Percentiles rank a stretch among this genome's conserved stretches.
Conservation (phyloP, 2,329 filamentous ascomycete genomes). For the Penicillium sp. region DNA sequence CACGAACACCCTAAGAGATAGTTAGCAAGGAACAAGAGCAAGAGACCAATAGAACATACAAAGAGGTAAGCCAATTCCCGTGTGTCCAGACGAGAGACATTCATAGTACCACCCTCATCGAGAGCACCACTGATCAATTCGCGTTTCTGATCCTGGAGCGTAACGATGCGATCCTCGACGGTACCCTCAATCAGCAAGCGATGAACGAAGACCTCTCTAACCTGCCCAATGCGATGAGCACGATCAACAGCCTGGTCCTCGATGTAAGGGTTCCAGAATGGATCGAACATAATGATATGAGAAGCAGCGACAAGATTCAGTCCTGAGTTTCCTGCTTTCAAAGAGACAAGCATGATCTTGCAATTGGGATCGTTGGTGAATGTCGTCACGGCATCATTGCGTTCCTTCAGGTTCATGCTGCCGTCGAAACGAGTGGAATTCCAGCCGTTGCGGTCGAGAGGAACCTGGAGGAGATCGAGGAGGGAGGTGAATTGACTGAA, state of each 20-base stretch:
- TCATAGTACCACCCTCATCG: conserved; percentile 70
- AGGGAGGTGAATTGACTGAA: conserved; percentile 82
- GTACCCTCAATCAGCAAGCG: conserved; percentile 75
- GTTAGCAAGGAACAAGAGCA: conserved; percentile 10
- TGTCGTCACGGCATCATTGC: conserved; percentile 66
- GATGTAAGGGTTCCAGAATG: conserved; percentile 92
- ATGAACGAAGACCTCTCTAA: conserved; percentile 72
- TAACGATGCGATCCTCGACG: conserved; percentile 83
- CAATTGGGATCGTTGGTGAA: conserved; percentile 64
- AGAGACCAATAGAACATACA: conserved; percentile 33
- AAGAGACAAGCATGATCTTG: conserved; percentile 73
- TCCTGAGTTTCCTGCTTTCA: conserved; percentile 81
- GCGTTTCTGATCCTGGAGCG: conserved; percentile 76
- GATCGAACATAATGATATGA: conserved; percentile 86
- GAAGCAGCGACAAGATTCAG: conserved; percentile 82
- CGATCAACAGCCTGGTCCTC: conserved; percentile 92
- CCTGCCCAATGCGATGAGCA: conserved; percentile 83
- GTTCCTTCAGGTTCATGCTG: conserved; percentile 66
- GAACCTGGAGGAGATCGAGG: conserved; percentile 74
- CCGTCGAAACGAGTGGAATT: conserved; percentile 74
- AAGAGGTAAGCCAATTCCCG: conserved; percentile 73
- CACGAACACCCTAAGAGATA: conserved; percentile 21
- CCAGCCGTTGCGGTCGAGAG: conserved; percentile 60
- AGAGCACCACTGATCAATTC: conserved; percentile 75
- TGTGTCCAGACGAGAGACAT: conserved; percentile 65